Evolutionary conservation across 2,329 filamentous ascomycete species (phyloP), one percentile per base, ranked within the genome.

Genomic region (Myotisia sp.): DNA sequence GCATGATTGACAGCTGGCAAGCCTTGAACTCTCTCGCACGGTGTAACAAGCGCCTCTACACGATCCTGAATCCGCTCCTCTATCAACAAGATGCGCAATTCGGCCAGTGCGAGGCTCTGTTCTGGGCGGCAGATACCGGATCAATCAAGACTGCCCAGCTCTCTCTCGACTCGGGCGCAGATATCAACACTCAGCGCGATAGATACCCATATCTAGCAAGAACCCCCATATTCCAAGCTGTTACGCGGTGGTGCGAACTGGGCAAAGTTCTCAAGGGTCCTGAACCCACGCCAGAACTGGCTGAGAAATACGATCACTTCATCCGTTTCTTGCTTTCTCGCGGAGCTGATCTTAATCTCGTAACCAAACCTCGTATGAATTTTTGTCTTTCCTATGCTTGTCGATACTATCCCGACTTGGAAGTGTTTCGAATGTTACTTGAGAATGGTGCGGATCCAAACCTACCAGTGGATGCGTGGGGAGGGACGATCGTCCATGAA

Each of bases 101-200:
- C 18, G 29, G 17, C 29, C 8, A 17, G 14, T 32, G 17, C 17
- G 6, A 8, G 12, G 29, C 29, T 5, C 14, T 32, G 6, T 32
- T 7, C 9, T 13, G 12, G 6, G 29, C 29, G 29, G 7, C 29
- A 8, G 6, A 9, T 18, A 8, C 7, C 9, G 29, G 7, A 32
- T 8, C 16, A 6, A 32, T 32, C 29, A 20, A 17, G 20, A 20
- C 13, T 6, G 29, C 29, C 8, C 29, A 32, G 17, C 9, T 18
- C 18, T 32, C 9, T 17, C 29, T 32, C 13, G 18, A 32, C 17
- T 10, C 29, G 13, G 29, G 29, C 9, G 29, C 29, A 32, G 29
- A 32, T 32, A 13, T 32, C 29, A 32, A 32, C 13, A 14, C 26
- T 9, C n/a, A n/a, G n/a, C n/a, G n/a, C n/a, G n/a, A n/a, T n/a